Conservation (phyloP, 805 yeast genomes). For the Wickerhamomyces bisporus region DNA sequence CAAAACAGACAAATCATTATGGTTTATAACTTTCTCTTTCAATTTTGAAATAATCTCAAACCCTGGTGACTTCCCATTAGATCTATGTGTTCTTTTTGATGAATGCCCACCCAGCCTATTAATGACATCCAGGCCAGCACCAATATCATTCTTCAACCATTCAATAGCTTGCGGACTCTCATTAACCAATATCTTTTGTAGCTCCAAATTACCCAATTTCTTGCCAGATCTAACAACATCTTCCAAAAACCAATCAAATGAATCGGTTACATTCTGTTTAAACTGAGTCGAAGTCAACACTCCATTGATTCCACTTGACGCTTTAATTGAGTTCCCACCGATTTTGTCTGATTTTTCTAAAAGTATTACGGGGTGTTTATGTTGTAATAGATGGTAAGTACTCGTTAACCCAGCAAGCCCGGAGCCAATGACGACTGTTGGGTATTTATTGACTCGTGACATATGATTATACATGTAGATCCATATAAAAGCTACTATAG, state of each 20-base stretch:
- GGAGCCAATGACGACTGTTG: slow-evolving; percentile 59
- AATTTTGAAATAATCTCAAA: slow-evolving; percentile 48
- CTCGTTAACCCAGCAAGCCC: slow-evolving; percentile 77
- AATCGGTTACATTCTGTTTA: slow-evolving; percentile 43
- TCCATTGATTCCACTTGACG: slow-evolving; percentile 67
- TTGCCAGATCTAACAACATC: slow-evolving; percentile 70
- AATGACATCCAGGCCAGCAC: slow-evolving; percentile 58
- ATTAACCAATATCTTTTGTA: slow-evolving; percentile 55
- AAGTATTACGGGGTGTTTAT: slow-evolving; percentile 37
- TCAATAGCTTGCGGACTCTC: slow-evolving; percentile 64
- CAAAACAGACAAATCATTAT: slow-evolving; percentile 30
- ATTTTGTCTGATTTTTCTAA: slow-evolving; percentile 43
- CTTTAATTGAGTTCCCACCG: slow-evolving; percentile 60
- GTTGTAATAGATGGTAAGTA: slow-evolving; percentile 44
- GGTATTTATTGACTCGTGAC: too few relatives aligned
- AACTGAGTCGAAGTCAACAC: slow-evolving; percentile 61
- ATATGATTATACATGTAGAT: too few relatives aligned
- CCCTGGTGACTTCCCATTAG: slow-evolving; percentile 57
- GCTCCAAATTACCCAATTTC: slow-evolving; percentile 48
- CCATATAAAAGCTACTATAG: too few relatives aligned
- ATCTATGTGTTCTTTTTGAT: slow-evolving; percentile 75
- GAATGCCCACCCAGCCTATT: slow-evolving; percentile 84
- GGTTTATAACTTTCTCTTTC: slow-evolving; percentile 30
- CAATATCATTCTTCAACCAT: slow-evolving; percentile 65
- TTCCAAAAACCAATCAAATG: slow-evolving; percentile 50